These are phyloP conservation scores for Pseudozyma thailandica DNA, from an alignment of 1,284 basidiomycete species.

Conservation along the genomic window DNA sequence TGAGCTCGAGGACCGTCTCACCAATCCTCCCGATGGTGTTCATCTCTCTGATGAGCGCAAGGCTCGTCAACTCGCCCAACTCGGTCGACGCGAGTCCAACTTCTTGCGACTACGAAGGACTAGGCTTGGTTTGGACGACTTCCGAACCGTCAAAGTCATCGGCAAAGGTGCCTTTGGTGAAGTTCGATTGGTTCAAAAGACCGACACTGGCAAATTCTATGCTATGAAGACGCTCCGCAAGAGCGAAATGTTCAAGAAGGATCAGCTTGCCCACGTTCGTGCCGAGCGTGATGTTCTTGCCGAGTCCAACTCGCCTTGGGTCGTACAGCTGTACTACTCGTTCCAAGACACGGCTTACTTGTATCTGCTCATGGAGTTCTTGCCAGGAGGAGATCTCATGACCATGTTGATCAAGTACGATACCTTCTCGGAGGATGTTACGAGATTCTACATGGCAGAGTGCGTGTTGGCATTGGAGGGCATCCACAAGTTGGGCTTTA, in stretches of 20 bases:
- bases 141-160: constrained; percentile 97
- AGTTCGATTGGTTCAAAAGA: constrained; percentile 94
- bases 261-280: constrained; percentile 95
- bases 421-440: constrained; percentile 97
- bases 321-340: constrained; percentile 96
- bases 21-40: constrained; percentile 57
- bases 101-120: constrained; percentile 90
- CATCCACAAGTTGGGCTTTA: constrained; percentile 98
- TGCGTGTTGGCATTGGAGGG: constrained; percentile 97
- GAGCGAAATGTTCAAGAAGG: constrained; percentile 98
- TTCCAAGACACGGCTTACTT: constrained; percentile 97
- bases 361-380: constrained; percentile 98
- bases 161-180: constrained; percentile 99
- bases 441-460: constrained; percentile 98
- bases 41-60: constrained; percentile 79
- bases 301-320: constrained; percentile 97
- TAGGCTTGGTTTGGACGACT: constrained; percentile 90
- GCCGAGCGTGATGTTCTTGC: constrained; percentile 98
- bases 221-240: constrained; percentile 99
- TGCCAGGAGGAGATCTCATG: constrained; percentile 98
- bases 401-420: constrained; percentile 99
- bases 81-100: constrained; percentile 82
- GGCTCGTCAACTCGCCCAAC: constrained; percentile 87
- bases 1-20: constrained; percentile 87
- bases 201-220: constrained; percentile 96